Percentiles rank a stretch among this genome's conserved stretches.
phyloP scores from a whole-genome alignment of 176 grass and related monocot species.

The Avena eriantha region DNA sequence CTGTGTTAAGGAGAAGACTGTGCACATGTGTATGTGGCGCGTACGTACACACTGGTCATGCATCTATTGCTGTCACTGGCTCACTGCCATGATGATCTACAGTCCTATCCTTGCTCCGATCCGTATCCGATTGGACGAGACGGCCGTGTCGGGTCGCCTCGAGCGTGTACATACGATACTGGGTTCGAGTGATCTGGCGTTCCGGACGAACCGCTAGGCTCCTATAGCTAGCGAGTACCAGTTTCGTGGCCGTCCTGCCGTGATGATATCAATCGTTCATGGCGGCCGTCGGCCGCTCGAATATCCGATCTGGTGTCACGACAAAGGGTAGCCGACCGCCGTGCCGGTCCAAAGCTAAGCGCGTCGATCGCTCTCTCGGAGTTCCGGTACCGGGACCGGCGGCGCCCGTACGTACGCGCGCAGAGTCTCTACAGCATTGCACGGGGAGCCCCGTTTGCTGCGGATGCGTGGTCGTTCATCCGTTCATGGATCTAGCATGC shows the following conservation, averaged over 20 bases:
- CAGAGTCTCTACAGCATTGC: too few relatives aligned
- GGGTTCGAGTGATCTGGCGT: neutral
- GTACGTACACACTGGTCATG: neutral
- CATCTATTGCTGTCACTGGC: neutral
- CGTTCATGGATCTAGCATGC: too few relatives aligned
- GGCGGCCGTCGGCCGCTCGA: neutral
- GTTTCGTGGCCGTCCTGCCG: neutral
- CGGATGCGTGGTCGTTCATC: too few relatives aligned
- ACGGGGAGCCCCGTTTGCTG: too few relatives aligned
- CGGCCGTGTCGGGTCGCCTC: neutral
- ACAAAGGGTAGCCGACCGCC: neutral
- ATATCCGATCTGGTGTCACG: neutral
- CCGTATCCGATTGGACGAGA: neutral
- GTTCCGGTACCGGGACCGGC: neutral
- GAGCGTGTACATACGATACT: neutral
- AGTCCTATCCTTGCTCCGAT: neutral
- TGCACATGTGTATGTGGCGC: too few relatives aligned
- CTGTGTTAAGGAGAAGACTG: neutral
- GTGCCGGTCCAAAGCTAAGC: neutral
- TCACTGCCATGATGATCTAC: neutral
- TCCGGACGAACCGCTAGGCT: neutral
- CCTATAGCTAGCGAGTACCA: neutral
- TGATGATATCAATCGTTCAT: neutral
- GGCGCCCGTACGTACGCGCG: too few relatives aligned
- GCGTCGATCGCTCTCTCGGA: neutral